Base-by-base conservation (phyloP, 441 rosid genomes). In the Gossypium armourianum region DNA sequence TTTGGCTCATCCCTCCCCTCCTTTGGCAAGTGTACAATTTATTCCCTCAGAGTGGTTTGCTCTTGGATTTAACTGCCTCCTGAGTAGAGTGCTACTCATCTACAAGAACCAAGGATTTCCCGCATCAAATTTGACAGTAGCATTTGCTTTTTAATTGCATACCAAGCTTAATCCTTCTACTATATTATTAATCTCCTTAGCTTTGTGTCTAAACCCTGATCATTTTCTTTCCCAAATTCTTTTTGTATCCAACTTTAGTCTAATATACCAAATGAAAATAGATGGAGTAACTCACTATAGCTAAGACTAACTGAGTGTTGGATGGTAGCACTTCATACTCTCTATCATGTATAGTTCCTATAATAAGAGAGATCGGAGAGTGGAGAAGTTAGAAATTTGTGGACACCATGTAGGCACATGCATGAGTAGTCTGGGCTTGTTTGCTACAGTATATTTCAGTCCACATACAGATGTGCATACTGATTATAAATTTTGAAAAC, bases 1-100 rank as follows among this genome's bases (percentile, higher is more conserved):
- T 65, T 47, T 65, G 57, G 69, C n/a, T 66, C 43, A 49, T 49
- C 52, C 21, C 56, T 45, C 29, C 36, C 19, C 32, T 40, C 23
- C 53, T 62, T 19, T 10, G 28, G 53, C 16, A 61, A 61, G 2
- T 28, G 65, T 62, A 4, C 29, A 4, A 19, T 43, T 43, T 20
- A 47, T 19, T 45, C 17, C 53, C 52, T 64, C 1, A 32, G 36
- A 21, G n/a, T 64, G 19, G n/a, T 45, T 64, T 64, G 68, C 32
- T 45, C 6, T 47, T 64, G n/a, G 56, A 47, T 64, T 64, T 32
- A 61, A 32, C 50, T 36, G 17, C 47, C 47, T 29, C 45, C 23
- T 29, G 8, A 15, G 8, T 36, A 36, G 12, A 15, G 47, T 60
- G 45, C 45, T 60, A 60, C 20, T 26, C 43, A 26, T 60, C 4